Percentiles rank a stretch among this genome's conserved stretches.
phyloP scores from a whole-genome alignment of 768 basidiomycete species.

The Tephrocybe rancida region DNA sequence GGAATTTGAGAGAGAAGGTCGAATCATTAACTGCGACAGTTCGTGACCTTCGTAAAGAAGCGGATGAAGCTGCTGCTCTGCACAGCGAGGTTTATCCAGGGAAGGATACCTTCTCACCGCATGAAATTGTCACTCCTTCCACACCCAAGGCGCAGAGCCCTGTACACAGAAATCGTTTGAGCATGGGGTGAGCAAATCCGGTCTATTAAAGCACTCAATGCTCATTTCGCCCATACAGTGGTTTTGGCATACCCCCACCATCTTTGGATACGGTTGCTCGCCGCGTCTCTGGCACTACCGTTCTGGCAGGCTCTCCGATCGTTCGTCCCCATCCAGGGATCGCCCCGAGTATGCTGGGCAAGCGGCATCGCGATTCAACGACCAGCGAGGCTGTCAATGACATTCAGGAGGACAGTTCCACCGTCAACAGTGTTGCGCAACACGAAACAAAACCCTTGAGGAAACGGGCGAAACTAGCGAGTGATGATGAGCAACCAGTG shows the following conservation, averaged over 20 bases:
- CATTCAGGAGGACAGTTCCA: constrained; percentile 37
- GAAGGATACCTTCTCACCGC: constrained; percentile 17
- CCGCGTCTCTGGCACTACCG: not conserved
- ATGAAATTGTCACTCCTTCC: constrained; percentile 7
- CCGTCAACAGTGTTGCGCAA: constrained; percentile 39
- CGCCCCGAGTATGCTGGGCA: constrained; percentile 59
- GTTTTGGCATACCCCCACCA: constrained; percentile 20
- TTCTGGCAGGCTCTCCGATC: constrained; percentile 1
- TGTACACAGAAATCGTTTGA: not conserved
- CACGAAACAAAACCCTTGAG: constrained; percentile 45
- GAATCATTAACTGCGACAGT: constrained; percentile 32
- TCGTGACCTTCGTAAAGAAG: constrained; percentile 27
- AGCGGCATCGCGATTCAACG: constrained; percentile 59
- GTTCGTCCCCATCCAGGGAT: constrained; percentile 37
- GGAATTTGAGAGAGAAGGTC: constrained; percentile 36
- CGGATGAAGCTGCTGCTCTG: constrained; percentile 18
- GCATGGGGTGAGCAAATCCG: too few relatives aligned
- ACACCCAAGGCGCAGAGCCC: constrained; percentile 13
- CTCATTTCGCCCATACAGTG: too few relatives aligned
- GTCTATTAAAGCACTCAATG: too few relatives aligned
- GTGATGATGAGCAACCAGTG: constrained; percentile 12
- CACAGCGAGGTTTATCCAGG: constrained; percentile 25
- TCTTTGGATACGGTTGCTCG: not conserved
- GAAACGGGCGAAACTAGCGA: constrained; percentile 51
- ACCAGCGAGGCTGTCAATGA: constrained; percentile 44